Percentiles rank a stretch among this genome's conserved stretches.
Evolutionary conservation across 2,329 filamentous ascomycete species (phyloP).

Genomic region (Grosmannia serpens): DNA sequence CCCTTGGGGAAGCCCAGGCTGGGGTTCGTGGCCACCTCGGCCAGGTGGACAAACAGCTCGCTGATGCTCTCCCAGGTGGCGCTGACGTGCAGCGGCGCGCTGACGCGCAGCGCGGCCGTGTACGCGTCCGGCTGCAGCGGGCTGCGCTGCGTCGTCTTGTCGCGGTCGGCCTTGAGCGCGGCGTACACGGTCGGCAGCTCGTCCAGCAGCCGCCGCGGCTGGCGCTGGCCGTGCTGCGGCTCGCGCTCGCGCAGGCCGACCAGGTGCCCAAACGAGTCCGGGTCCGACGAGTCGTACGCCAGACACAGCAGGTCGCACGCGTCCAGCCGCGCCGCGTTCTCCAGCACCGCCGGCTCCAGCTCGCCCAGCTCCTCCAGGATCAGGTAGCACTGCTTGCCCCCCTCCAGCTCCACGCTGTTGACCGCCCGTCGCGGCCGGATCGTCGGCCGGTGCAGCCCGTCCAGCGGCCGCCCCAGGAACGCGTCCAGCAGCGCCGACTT

Average conservation of each 20-base stretch:
- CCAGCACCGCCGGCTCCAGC: conserved; percentile 85
- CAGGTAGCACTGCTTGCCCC: conserved; percentile 92
- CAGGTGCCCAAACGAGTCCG: conserved; percentile 89
- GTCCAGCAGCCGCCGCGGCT: conserved; percentile 63
- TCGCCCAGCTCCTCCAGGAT: conserved; percentile 93
- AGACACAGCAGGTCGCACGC: conserved; percentile 92
- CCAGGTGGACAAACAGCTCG: conserved; percentile 84
- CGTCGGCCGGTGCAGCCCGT: conserved; percentile 74
- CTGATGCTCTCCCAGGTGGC: conserved; percentile 90
- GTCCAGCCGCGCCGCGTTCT: conserved; percentile 82
- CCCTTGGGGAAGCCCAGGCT: conserved; percentile 80
- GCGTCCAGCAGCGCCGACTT: conserved; percentile 87
- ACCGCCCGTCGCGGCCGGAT: conserved; percentile 91
- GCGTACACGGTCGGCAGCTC: conserved; percentile 87
- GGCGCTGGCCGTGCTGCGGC: background rate
- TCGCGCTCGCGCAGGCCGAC: conserved; percentile 61
- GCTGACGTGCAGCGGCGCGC: conserved; percentile 84
- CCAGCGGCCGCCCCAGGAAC: conserved; percentile 83
- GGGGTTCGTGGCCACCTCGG: conserved; percentile 84
- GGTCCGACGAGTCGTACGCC: conserved; percentile 92
- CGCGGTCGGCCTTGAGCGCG: conserved; percentile 86
- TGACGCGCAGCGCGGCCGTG: conserved; percentile 74
- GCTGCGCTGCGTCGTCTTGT: conserved; percentile 91
- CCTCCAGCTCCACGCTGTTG: conserved; percentile 90
- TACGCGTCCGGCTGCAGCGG: conserved; percentile 89